A percentile compares a stretch with the other conserved stretches of the same genome.
Conservation (phyloP, 768 basidiomycete species). For the Agrocybe chaxingu region DNA sequence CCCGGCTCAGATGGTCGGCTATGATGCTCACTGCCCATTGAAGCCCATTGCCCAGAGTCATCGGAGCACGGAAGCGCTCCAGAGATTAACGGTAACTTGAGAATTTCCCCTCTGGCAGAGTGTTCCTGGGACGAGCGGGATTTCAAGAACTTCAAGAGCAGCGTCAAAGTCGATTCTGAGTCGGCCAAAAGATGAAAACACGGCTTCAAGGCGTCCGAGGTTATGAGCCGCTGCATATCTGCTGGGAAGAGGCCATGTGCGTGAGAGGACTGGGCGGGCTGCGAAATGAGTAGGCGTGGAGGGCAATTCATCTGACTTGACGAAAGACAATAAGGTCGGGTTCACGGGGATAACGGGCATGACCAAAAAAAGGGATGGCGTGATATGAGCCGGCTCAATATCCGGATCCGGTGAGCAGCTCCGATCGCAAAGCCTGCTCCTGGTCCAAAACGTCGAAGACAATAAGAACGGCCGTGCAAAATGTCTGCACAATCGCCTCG, state of each 20-base stretch:
- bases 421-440: slow-evolving; percentile 6
- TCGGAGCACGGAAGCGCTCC: not conserved
- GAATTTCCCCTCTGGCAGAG: too few relatives aligned
- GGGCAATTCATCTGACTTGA: slow-evolving; percentile 4
- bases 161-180: not conserved
- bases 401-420: slow-evolving; percentile 3
- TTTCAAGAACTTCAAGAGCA: not conserved
- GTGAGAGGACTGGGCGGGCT: slow-evolving; percentile 4
- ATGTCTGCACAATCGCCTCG: slow-evolving; percentile 15
- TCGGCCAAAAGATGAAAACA: not conserved
- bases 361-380: slow-evolving; percentile 8
- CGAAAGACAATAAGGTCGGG: slow-evolving; percentile 22
- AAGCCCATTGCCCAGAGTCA: not conserved
- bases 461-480: slow-evolving; percentile 28
- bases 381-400: slow-evolving; percentile 9
- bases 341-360: slow-evolving; percentile 9
- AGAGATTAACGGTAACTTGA: too few relatives aligned
- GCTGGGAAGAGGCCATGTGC: not conserved
- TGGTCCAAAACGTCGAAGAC: slow-evolving; percentile 22
- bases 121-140: too few relatives aligned
- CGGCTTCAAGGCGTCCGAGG: not conserved
- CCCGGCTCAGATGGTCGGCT: not conserved
- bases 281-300: slow-evolving; percentile 8
- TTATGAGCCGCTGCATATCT: not conserved
- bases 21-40: not conserved